Percentiles rank a stretch among this genome's conserved stretches.
Conservation (phyloP, 2,329 filamentous ascomycete genomes). For the Cadophora sp. region DNA sequence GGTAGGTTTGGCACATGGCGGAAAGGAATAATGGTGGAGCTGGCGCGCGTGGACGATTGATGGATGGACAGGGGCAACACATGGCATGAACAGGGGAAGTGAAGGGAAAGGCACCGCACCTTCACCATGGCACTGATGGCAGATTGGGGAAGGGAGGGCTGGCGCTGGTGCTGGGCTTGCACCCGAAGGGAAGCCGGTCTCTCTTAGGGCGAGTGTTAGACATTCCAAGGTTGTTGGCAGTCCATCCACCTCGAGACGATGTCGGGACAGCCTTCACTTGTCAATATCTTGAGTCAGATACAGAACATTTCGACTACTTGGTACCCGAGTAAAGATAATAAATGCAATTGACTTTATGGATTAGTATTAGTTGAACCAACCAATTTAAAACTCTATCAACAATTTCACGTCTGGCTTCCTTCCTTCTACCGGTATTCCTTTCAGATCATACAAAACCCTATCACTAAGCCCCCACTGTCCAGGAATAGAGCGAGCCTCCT, state of each 20-base stretch:
- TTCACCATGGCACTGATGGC: too few species aligned
- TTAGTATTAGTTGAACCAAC: too few species aligned
- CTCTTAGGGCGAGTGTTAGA: too few species aligned
- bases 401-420: too few species aligned
- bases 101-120: too few species aligned
- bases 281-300: background rate
- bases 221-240: too few species aligned
- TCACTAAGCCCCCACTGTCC: background rate
- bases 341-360: too few species aligned
- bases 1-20: constrained; percentile 3
- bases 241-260: too few species aligned
- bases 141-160: background rate
- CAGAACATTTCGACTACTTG: too few species aligned
- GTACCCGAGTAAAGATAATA: too few species aligned
- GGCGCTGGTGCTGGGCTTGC: background rate
- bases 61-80: background rate
- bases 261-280: background rate
- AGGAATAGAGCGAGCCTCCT: background rate
- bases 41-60: background rate
- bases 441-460: background rate
- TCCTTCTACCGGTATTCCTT: too few species aligned
- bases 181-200: background rate
- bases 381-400: too few species aligned
- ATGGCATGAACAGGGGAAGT: background rate
- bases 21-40: background rate